Conservation (phyloP, 805 yeast genomes). For the Yamadazyma laniorum region DNA sequence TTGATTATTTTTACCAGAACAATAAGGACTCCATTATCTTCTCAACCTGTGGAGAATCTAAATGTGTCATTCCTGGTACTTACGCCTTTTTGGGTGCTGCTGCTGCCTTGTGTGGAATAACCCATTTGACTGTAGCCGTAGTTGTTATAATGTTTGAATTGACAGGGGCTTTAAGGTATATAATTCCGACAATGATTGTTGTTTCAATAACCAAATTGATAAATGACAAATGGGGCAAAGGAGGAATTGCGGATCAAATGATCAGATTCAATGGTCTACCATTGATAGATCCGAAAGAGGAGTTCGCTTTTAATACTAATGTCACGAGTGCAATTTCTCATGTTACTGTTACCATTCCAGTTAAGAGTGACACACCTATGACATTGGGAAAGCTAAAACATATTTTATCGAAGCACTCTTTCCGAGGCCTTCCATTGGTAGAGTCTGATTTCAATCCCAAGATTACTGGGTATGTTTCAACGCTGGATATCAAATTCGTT, state of each 20-base stretch:
- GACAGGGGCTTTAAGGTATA: slow-evolving; percentile 90
- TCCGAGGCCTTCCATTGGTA: slow-evolving; percentile 56
- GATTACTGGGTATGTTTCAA: slow-evolving; percentile 46
- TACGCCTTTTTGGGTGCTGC: slow-evolving; percentile 97
- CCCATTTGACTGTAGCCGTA: slow-evolving; percentile 87
- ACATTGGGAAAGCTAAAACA: slow-evolving; percentile 31
- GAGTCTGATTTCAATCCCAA: slow-evolving; percentile 33
- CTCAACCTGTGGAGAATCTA: slow-evolving; percentile 29
- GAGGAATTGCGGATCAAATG: slow-evolving; percentile 96
- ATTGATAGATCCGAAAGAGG: slow-evolving; percentile 68
- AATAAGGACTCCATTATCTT: slow-evolving; percentile 37
- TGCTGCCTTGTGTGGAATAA: slow-evolving; percentile 90
- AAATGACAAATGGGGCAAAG: slow-evolving; percentile 70
- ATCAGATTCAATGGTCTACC: slow-evolving; percentile 88
- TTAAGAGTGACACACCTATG: slow-evolving; percentile 25
- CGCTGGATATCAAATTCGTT: slow-evolving; percentile 38
- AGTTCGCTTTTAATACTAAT: slow-evolving; percentile 46
- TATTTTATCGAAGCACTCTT: slow-evolving; percentile 31
- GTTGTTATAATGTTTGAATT: slow-evolving; percentile 94
- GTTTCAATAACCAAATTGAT: slow-evolving; percentile 84
- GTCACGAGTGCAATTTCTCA: slow-evolving; percentile 63
- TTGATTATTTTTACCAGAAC: slow-evolving; percentile 43
- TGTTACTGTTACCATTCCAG: slow-evolving; percentile 36
- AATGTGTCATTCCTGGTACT: slow-evolving; percentile 86
- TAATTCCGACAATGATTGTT: slow-evolving; percentile 94